Conservation (phyloP, 83 land plant species). For the Diphasiastrum complanatum region DNA sequence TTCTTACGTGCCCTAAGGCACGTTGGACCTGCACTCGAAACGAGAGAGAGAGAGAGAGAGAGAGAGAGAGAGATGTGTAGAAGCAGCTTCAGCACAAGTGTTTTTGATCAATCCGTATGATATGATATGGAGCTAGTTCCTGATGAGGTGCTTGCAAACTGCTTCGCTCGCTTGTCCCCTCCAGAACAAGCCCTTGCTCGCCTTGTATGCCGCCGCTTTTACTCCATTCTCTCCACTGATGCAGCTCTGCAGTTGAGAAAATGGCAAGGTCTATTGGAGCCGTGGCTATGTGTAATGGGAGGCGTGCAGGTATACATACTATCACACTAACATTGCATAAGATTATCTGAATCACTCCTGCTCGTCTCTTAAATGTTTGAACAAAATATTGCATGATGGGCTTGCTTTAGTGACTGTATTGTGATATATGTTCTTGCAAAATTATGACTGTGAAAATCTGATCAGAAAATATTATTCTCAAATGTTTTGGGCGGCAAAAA, state of each 20-base stretch:
- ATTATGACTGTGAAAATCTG: no score
- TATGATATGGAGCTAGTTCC: conserved; percentile 11
- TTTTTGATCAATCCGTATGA: no score
- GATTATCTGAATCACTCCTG: neutral
- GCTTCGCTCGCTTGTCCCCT: neutral
- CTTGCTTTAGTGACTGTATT: no score
- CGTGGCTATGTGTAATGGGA: conserved; percentile 16
- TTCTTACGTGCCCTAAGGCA: no score
- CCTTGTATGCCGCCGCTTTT: conserved; percentile 11
- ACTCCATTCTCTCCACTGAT: neutral
- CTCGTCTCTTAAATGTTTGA: neutral
- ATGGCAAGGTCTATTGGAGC: neutral
- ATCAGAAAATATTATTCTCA: no score
- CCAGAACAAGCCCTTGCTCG: conserved; percentile 6
- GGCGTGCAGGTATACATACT: conserved; percentile 6
- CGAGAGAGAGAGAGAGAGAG: no score
- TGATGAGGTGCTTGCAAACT: conserved; percentile 2
- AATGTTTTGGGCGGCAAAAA: neutral
- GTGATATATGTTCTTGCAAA: no score
- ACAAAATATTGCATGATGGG: no score
- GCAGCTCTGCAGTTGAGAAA: neutral
- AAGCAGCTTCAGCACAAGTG: no score
- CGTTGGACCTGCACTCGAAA: no score
- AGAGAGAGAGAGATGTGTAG: no score
- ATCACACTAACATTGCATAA: no score